A percentile compares a stretch with the other conserved stretches of the same genome.
These are phyloP conservation scores for Lolium perenne DNA, from an alignment of 176 grass and related monocot species.

Conservation along the genomic window DNA sequence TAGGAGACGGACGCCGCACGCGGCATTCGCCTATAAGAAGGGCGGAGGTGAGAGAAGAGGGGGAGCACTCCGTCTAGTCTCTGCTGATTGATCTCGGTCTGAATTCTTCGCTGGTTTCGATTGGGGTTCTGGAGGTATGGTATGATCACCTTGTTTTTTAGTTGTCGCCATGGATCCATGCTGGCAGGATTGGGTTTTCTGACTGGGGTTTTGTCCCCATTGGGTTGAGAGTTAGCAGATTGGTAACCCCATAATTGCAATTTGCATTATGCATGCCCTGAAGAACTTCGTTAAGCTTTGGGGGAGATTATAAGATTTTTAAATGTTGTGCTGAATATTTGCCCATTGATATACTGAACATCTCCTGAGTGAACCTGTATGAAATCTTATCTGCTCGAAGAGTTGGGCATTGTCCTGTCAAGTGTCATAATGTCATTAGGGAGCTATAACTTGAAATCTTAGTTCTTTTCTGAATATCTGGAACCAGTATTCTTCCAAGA, in stretches of 20 bases:
- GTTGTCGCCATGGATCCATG: neutral
- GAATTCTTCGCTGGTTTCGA: neutral
- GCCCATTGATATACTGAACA: neutral
- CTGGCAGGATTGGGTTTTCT: neutral
- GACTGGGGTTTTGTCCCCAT: neutral
- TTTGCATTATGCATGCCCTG: neutral
- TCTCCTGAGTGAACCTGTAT: neutral
- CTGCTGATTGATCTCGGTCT: neutral
- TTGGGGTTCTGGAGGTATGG: constrained; percentile 3
- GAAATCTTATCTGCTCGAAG: neutral
- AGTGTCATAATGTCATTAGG: neutral
- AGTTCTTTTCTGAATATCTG: neutral
- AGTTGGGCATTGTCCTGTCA: neutral
- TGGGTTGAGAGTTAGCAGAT: neutral
- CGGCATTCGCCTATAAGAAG: constrained; percentile 51
- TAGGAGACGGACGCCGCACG: neutral
- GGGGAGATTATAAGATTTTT: neutral
- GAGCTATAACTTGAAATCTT: neutral
- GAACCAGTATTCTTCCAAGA: neutral
- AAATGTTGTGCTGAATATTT: neutral
- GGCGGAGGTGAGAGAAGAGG: neutral
- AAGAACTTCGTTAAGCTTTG: constrained; percentile 4
- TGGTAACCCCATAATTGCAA: neutral
- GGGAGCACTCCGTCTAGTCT: neutral
- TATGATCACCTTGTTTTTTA: neutral